Base-by-base conservation (phyloP, 306 rosid species). In the Sicyos baderoa region DNA sequence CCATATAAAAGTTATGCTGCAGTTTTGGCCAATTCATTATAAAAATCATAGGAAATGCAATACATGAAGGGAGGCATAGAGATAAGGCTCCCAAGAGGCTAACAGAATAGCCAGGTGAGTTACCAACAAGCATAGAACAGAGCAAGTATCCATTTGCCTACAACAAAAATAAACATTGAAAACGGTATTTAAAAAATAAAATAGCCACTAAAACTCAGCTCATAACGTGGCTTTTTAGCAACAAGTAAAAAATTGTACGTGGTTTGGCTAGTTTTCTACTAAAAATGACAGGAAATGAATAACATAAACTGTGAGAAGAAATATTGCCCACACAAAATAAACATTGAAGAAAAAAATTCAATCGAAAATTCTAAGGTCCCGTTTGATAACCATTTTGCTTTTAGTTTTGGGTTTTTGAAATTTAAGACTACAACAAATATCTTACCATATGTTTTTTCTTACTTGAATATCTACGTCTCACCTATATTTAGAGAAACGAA, bases 111-210 rank as follows among this genome's bases (percentile, higher is more conserved):
- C 11, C 45, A 40, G 45, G 45, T 40, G 11, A 40, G 45, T 12
- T 40, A 40, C 11, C 12, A 40, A 9, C 45, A 40, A 40, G 45
- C 45, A 40, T 7, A 40, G 45, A 40, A 7, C 45, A 7, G 45
- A 40, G 45, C 45, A 7, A 40, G 10, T 40, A 40, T 40, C 45
- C 45, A 40, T 40, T 40, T 3, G 22, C 47, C 47, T 4, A 9
- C 22, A 27, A 14, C 64, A 58, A 14, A 27, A 58, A 25, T 58
- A 58, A 27, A 58, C 45, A 59, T 59, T 27, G 65, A 59, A 57
- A 54, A 54, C 29, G 12, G 25, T 9, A 29, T 27, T 6, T 7
- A 27, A 25, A 27, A 4, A 32, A 35, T 13, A 13, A 5, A 27
- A 58, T 32, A n/a, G 42, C 14, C 23, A 14, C 15, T n/a, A 6